Percentiles rank a stretch among this genome's conserved stretches.
These are phyloP conservation scores for Suillus bovinus DNA, from an alignment of 768 basidiomycete species.

Conservation along the genomic window DNA sequence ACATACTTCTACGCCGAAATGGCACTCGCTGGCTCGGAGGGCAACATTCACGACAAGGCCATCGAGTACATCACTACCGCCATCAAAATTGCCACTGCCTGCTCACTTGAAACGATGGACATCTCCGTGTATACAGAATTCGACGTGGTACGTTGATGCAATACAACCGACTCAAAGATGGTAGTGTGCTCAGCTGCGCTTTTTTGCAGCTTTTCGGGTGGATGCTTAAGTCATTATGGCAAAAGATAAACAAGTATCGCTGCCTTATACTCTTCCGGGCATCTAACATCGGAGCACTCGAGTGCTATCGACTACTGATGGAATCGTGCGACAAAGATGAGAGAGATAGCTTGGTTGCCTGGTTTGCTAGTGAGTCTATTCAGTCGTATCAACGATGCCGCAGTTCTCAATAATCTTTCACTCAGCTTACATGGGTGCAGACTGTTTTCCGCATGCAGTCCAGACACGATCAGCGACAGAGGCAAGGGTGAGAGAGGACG, in stretches of 20 bases:
- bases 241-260: not conserved
- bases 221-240: not conserved
- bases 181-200: not conserved
- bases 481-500: too few species aligned
- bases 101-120: not conserved
- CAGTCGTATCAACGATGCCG: not conserved
- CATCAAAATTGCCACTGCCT: not conserved
- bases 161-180: not conserved
- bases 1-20: not conserved
- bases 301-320: not conserved
- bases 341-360: not conserved
- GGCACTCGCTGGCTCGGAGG: not conserved
- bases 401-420: not conserved
- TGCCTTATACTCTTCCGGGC: not conserved
- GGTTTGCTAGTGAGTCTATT: not conserved
- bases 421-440: not conserved
- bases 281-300: not conserved
- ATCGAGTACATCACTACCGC: not conserved
- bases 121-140: not conserved
- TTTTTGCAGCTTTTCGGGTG: not conserved
- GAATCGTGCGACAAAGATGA: not conserved
- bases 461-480: too few species aligned
- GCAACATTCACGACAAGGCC: not conserved
- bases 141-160: not conserved
- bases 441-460: not conserved